Conservation (phyloP, 202 grass and related monocot species). For the Carex sylvatica region DNA sequence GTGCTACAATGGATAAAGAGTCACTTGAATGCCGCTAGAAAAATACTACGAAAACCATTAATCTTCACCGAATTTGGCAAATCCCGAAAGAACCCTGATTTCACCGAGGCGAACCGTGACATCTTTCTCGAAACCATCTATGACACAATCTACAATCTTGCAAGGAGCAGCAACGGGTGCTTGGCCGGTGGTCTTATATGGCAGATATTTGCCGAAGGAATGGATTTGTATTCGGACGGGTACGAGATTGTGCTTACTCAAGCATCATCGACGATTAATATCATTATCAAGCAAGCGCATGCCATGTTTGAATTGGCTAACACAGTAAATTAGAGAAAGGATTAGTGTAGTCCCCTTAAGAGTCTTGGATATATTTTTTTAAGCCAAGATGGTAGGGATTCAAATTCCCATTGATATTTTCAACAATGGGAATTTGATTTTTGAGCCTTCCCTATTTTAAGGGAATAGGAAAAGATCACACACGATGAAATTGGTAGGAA, state of each 20-base stretch:
- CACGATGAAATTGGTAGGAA: neutral
- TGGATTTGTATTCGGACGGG: slow-evolving; percentile 37
- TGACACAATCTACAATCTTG: slow-evolving; percentile 30
- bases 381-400: neutral
- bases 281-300: slow-evolving; percentile 23
- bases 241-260: slow-evolving; percentile 44
- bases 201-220: slow-evolving; percentile 43
- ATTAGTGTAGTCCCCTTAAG: neutral
- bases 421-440: neutral
- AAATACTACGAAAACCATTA: slow-evolving; percentile 33
- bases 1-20: slow-evolving; percentile 30
- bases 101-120: slow-evolving; percentile 16
- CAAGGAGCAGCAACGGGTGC: slow-evolving; percentile 24
- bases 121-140: slow-evolving; percentile 25
- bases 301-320: slow-evolving; percentile 26
- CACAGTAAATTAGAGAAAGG: slow-evolving; percentile 2
- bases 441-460: neutral
- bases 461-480: neutral
- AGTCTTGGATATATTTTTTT: slow-evolving; percentile 7
- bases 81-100: slow-evolving; percentile 29
- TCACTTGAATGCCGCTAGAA: slow-evolving; percentile 33
- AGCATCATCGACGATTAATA: neutral
- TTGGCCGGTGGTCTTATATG: slow-evolving; percentile 36
- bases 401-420: neutral
- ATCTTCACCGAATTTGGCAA: slow-evolving; percentile 40